phyloP scores from a whole-genome alignment of 108 stramenopile genomes.

The Cyclotella atomus region DNA sequence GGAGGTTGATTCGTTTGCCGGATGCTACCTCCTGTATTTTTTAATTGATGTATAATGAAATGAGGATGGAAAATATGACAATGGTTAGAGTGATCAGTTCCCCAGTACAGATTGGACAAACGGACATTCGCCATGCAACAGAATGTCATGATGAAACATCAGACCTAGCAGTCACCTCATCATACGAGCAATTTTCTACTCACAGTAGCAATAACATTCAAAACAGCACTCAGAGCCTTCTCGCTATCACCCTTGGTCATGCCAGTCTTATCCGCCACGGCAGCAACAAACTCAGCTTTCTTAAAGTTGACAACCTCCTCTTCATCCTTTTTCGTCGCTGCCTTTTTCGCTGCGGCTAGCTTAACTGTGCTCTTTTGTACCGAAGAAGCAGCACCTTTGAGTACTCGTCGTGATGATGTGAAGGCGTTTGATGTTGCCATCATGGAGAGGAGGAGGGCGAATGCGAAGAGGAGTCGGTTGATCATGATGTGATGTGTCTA shows the following conservation, averaged over 20 bases:
- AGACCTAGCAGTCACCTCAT: too few relatives aligned
- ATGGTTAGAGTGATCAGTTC: too few relatives aligned
- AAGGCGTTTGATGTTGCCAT: constrained; percentile 6
- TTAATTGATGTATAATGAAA: background rate
- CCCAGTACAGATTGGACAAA: too few relatives aligned
- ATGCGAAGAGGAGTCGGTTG: constrained; percentile 4
- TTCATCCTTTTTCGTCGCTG: background rate
- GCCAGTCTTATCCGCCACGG: constrained; percentile 75
- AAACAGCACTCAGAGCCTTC: constrained; percentile 67
- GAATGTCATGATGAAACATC: too few relatives aligned
- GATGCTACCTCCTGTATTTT: constrained; percentile 55
- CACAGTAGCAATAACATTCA: constrained; percentile 74
- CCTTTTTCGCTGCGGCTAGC: constrained; percentile 3
- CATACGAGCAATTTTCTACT: constrained; percentile 24
- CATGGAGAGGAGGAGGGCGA: constrained; percentile 3
- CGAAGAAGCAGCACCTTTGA: background rate
- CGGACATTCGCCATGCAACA: too few relatives aligned
- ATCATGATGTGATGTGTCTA: constrained; percentile 8
- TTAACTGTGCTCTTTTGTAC: background rate
- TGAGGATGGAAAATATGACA: background rate
- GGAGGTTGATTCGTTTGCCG: constrained; percentile 73
- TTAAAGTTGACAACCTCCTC: constrained; percentile 63
- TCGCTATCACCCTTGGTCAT: constrained; percentile 82
- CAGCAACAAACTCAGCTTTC: constrained; percentile 81
- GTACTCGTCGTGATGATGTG: constrained; percentile 10